Evolutionary conservation across 176 grass and related monocot species (phyloP), one percentile per base, ranked within the genome.

Genomic region (Lolium rigidum): DNA sequence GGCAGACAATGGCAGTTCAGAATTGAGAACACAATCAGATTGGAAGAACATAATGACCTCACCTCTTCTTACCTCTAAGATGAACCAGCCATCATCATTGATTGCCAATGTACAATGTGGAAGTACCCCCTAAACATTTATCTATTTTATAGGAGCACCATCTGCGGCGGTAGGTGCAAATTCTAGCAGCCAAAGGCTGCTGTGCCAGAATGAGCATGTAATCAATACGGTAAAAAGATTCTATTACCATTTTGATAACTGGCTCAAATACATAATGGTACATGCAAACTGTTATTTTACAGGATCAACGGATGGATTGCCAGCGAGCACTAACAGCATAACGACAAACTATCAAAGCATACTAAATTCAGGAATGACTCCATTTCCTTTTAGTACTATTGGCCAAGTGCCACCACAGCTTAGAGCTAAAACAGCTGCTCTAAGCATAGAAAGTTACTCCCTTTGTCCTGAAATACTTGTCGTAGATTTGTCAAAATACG

Each of bases 311-410:
- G n/a, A n/a, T n/a, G n/a, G n/a, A n/a, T n/a, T n/a, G n/a, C n/a
- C 46, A 75, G 46, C 22, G 9, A 28, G 50, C 47, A 31, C 72
- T 75, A 52, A 31, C 0, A 6, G 47, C 47, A 75, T 75, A 52
- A 52, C 47, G 0, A 5, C 46, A 75, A 75, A 52, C 24, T 1
- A 75, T 67, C 4, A 31, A 52, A 49, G 15, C 24, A 28, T 74
- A 26, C 46, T 48, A 74, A 50, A 74, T 48, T 74, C 47, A 74
- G 43, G 12, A 50, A 12, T 16, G 21, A 2, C 71, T 74, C 11
- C 44, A 74, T 74, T 64, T 74, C 44, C 44, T 74, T 50, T 74
- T 74, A 15, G 11, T 49, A 74, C 70, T 72, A 35, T 74, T 25
- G 11, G 6, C 70, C 70, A 74, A 48, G 6, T 11, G 13, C 20